Base-by-base conservation (phyloP, 139 green algal genomes). In the Nannochloris sp. region DNA sequence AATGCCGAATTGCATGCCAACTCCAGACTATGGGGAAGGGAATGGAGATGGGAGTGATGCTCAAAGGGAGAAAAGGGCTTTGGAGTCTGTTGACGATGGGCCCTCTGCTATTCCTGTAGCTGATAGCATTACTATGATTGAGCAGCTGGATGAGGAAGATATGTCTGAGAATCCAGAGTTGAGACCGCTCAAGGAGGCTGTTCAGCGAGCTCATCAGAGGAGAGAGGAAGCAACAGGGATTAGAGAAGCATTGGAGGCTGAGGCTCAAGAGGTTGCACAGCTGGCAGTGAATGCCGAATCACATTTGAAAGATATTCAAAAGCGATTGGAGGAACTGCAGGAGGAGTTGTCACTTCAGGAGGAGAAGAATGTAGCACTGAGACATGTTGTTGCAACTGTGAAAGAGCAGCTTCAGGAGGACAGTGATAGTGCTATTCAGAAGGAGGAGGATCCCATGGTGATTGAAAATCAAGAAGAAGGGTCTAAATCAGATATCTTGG, bases 191-290 rank as follows among this genome's bases (percentile, higher is more conserved):
- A 78, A 75, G 62, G 78, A 84, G 46, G 74, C 78, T 8, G 68
- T 84, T 40, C 62, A 78, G 56, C 56, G 67, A 30, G 78, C 78
- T 4, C 45, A 49, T 8, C 11, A 55, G 33, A 66, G 72, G 0
- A 56, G 55, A 12, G 59, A 79, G 16, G 61, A 76, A 17, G 71
- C 68, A 45, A 70, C 60, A 4, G 46, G 30, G 20, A 71, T 79
- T 13, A 45, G 76, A 13, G 79, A 85, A 29, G 76, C 73, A 2
- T 37, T 85, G 12, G 79, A 85, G 61, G 66, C 70, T 9, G 76
- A 85, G 72, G 73, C 73, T 1, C 71, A 84, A 56, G 65, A 79
- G 51, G 66, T 83, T 40, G 82, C 73, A 4, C 68, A 90, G 75
- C 69, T 86, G 37, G 83, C 82, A 2, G 82, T 87, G 40, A 68